Conservation (phyloP, 139 green algal species). For the Chlamydomonas incerta region DNA sequence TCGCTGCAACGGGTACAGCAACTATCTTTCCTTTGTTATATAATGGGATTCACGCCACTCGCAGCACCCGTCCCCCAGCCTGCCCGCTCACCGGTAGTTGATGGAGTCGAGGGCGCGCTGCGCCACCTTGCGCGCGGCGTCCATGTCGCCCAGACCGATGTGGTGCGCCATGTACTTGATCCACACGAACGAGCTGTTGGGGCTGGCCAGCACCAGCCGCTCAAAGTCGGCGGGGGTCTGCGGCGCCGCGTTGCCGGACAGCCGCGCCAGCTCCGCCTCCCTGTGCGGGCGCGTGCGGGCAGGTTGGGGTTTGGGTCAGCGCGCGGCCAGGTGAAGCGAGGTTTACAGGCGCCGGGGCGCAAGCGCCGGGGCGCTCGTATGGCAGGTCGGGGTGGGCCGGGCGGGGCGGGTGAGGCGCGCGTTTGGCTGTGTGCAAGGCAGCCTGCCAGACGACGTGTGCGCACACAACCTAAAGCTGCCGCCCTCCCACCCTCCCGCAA, state of each 20-base stretch:
- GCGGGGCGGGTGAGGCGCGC: background rate
- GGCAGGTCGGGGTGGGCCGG: background rate
- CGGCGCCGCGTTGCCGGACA: slow-evolving; percentile 63
- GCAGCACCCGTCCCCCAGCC: too few species aligned
- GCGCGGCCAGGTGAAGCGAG: background rate
- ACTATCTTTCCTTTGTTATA: background rate
- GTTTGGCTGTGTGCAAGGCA: too few species aligned
- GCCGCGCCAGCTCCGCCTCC: slow-evolving; percentile 34
- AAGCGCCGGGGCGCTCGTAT: too few species aligned
- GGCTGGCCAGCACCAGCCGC: slow-evolving; percentile 78
- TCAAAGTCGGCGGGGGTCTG: slow-evolving; percentile 85
- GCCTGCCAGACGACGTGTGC: too few species aligned
- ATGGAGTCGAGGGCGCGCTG: slow-evolving; percentile 92
- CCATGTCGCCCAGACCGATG: slow-evolving; percentile 84
- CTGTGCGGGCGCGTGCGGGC: background rate
- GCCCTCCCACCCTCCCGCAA: too few species aligned
- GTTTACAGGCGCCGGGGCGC: too few species aligned
- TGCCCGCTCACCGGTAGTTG: slow-evolving; percentile 75
- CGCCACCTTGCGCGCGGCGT: slow-evolving; percentile 79
- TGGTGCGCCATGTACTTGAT: slow-evolving; percentile 96
- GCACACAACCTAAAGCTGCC: too few species aligned
- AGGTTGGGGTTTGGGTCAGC: background rate
- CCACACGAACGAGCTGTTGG: slow-evolving; percentile 90
- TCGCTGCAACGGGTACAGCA: slow-evolving; percentile 8
- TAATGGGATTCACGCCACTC: slow-evolving; percentile 5